These are phyloP conservation scores for Trichosporon sp. DNA, from an alignment of 1,284 basidiomycete genomes.

Conservation along the genomic window DNA sequence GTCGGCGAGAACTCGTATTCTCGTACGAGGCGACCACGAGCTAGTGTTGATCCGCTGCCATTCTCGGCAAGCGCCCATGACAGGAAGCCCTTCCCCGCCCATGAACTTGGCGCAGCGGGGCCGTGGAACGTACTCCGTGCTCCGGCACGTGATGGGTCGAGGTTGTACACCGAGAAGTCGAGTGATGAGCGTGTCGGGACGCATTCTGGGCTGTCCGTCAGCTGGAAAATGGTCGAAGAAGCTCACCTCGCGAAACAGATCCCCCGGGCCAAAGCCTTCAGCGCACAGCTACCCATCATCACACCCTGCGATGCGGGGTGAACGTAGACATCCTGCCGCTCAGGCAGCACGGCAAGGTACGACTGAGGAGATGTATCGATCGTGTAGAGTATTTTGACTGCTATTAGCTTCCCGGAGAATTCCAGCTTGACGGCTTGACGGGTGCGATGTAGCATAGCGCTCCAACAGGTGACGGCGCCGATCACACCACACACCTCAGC, in stretches of 20 bases:
- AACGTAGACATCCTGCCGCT: slow-evolving; percentile 37
- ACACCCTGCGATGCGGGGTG: slow-evolving; percentile 21
- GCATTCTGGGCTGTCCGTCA: slow-evolving; percentile 35
- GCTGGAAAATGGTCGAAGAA: neutral
- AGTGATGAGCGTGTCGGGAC: slow-evolving; percentile 31
- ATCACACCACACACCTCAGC: neutral
- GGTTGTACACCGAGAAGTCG: slow-evolving; percentile 45
- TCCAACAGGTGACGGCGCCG: neutral
- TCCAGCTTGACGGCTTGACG: neutral
- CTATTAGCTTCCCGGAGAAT: neutral
- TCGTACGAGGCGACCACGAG: slow-evolving; percentile 33
- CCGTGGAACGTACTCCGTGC: neutral
- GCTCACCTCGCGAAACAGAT: slow-evolving; percentile 43
- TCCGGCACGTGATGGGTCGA: slow-evolving; percentile 27
- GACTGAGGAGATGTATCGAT: slow-evolving; percentile 38
- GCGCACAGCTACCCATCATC: slow-evolving; percentile 29
- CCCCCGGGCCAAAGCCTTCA: slow-evolving; percentile 36
- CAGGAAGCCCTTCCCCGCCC: slow-evolving; percentile 42
- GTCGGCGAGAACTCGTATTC: slow-evolving; percentile 38
- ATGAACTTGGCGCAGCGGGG: slow-evolving; percentile 12
- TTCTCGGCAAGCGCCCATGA: slow-evolving; percentile 37
- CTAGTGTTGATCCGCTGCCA: slow-evolving; percentile 28
- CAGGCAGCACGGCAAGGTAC: slow-evolving; percentile 36
- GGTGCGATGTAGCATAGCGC: neutral
- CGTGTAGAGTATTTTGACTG: slow-evolving; percentile 44